Percentiles rank a stretch among this genome's conserved stretches.
These are phyloP conservation scores for Aspergillus glaucus DNA, from an alignment of 2,329 filamentous ascomycete genomes.

Conservation along the genomic window DNA sequence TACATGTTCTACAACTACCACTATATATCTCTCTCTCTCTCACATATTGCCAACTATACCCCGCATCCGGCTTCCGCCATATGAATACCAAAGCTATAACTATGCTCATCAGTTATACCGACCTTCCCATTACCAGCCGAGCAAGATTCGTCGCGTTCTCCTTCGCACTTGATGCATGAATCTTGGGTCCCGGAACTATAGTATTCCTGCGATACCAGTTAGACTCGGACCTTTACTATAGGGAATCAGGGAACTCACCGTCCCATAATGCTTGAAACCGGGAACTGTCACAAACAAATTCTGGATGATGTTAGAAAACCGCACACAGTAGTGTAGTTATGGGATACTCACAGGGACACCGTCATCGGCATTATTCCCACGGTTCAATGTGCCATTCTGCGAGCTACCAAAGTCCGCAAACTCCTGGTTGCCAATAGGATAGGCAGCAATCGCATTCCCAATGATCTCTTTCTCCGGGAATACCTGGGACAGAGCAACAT, in stretches of 20 bases:
- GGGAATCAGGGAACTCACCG: constrained; percentile 9
- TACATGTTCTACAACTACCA: background rate
- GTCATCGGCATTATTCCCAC: constrained; percentile 22
- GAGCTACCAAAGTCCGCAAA: constrained; percentile 19
- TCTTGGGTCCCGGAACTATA: constrained; percentile 18
- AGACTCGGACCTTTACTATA: background rate
- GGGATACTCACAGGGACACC: constrained; percentile 20
- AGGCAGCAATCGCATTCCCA: constrained; percentile 27
- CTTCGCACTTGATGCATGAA: constrained; percentile 14
- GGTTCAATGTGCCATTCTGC: constrained; percentile 18
- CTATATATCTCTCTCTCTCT: too few relatives aligned
- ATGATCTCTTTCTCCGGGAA: constrained; percentile 23
- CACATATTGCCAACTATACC: background rate
- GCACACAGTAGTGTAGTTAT: background rate
- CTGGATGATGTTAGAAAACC: constrained; percentile 2
- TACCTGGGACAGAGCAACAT: constrained; percentile 25
- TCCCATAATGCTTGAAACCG: constrained; percentile 21
- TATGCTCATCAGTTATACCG: constrained; percentile 18
- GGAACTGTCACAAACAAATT: constrained; percentile 21
- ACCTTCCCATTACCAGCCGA: constrained; percentile 22
- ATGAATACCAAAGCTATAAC: constrained; percentile 19
- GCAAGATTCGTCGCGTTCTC: constrained; percentile 20
- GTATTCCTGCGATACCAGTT: constrained; percentile 15
- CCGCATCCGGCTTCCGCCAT: constrained; percentile 17
- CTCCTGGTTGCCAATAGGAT: constrained; percentile 24